phyloP scores from a whole-genome alignment of 768 basidiomycete species.

The Artomyces pyxidatus region DNA sequence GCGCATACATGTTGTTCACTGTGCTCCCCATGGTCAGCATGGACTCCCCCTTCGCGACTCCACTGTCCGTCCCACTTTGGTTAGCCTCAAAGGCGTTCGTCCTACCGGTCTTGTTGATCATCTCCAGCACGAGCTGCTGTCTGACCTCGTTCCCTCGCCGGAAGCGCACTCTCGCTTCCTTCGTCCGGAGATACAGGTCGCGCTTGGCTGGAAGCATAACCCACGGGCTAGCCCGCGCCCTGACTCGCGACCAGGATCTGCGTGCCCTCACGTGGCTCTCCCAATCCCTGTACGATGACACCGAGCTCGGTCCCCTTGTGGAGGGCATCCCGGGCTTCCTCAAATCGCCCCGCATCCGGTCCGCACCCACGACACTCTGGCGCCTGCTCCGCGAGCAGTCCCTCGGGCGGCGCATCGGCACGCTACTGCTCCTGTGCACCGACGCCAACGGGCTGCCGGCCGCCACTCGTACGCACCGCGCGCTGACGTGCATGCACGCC shows the following conservation, averaged over 20 bases:
- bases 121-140: too few relatives aligned
- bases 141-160: too few relatives aligned
- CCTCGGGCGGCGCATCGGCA: background rate
- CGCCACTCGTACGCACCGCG: background rate
- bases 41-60: constrained; percentile 12
- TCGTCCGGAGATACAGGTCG: too few relatives aligned
- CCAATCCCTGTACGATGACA: background rate
- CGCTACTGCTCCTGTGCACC: background rate
- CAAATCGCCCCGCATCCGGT: background rate
- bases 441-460: background rate
- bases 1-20: constrained; percentile 5
- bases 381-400: background rate
- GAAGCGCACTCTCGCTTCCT: too few relatives aligned
- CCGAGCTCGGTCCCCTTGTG: background rate
- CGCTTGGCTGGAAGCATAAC: background rate
- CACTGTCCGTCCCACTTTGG: background rate
- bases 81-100: too few relatives aligned
- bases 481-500: background rate
- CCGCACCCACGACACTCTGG: background rate
- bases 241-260: background rate
- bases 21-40: constrained; percentile 7
- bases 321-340: background rate
- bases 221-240: background rate
- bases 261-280: background rate
- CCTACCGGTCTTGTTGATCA: too few relatives aligned